Conservation (phyloP, 1,284 basidiomycete species). For the Trichosporon asahii region DNA sequence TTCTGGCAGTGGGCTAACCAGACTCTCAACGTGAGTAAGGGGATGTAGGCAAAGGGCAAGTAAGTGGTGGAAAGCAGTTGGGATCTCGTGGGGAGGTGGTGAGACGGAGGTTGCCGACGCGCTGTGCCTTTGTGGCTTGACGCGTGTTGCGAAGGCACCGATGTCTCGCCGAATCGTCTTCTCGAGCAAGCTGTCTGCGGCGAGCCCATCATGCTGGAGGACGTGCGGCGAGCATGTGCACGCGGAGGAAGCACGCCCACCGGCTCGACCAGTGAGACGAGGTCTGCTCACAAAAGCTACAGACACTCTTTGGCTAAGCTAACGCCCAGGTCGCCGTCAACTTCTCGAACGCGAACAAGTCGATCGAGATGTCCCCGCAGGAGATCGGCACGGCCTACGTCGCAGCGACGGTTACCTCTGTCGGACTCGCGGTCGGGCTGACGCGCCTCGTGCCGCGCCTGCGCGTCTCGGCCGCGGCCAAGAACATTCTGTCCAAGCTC, state of each 20-base stretch:
- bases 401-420: constrained; percentile 56
- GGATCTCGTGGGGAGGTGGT: too few relatives aligned
- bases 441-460: constrained; percentile 54
- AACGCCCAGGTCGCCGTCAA: constrained; percentile 34
- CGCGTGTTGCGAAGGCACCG: not conserved
- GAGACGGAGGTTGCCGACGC: not conserved
- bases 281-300: too few relatives aligned
- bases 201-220: not conserved
- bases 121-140: not conserved
- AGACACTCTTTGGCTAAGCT: too few relatives aligned
- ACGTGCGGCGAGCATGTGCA: not conserved
- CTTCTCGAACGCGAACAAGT: constrained; percentile 55
- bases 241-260: not conserved
- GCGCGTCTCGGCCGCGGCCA: constrained; percentile 36
- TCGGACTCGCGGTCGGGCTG: constrained; percentile 56
- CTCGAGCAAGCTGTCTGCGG: too few relatives aligned
- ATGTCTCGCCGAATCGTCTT: not conserved
- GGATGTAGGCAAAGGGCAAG: not conserved
- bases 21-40: constrained; percentile 50
- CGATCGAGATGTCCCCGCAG: constrained; percentile 52
- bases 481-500: constrained; percentile 51
- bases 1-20: constrained; percentile 60
- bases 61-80: too few relatives aligned
- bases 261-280: too few relatives aligned
- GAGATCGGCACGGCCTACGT: constrained; percentile 55